Base-by-base conservation (phyloP, 768 basidiomycete species). In the Ephemerocybe angulata region DNA sequence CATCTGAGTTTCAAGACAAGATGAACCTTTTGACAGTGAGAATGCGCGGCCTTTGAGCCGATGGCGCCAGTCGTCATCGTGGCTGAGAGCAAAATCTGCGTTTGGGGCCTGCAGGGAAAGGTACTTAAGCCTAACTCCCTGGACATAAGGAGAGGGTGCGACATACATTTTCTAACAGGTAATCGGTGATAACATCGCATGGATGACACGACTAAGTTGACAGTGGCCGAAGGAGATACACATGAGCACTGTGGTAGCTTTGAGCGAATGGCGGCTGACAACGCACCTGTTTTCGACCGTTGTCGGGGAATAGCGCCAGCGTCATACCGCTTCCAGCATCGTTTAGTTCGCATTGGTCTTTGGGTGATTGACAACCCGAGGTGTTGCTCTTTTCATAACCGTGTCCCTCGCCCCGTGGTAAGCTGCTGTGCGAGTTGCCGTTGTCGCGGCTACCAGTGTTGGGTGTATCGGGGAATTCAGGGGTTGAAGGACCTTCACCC, bases 1-100 rank as follows among this genome's bases (percentile, higher is more conserved):
- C n/a, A n/a, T n/a, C n/a, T n/a, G n/a, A n/a, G n/a, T n/a, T n/a
- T n/a, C n/a, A n/a, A n/a, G n/a, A n/a, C n/a, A n/a, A n/a, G n/a
- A n/a, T n/a, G n/a, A n/a, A n/a, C n/a, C n/a, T n/a, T n/a, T n/a
- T n/a, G n/a, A n/a, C n/a, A n/a, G n/a, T n/a, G n/a, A n/a, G n/a
- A n/a, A n/a, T n/a, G n/a, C n/a, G n/a, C n/a, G n/a, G n/a, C n/a
- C n/a, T n/a, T n/a, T n/a, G n/a, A n/a, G n/a, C n/a, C n/a, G n/a
- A n/a, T n/a, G n/a, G n/a, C n/a, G n/a, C 44, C 44, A 46, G 25
- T 46, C 44, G 24, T 46, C 22, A n/a, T 46, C 44, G 25, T 46
- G 44, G 25, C 44, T 46, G 1, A 46, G 22, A 24, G 44, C 44
- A 25, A 46, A 25, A 2, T 46, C 44, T 12, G 44, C 44, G 1